Evolutionary conservation across 371 early-diverging fungal genomes (phyloP).

Genomic region (Circinella minor): DNA sequence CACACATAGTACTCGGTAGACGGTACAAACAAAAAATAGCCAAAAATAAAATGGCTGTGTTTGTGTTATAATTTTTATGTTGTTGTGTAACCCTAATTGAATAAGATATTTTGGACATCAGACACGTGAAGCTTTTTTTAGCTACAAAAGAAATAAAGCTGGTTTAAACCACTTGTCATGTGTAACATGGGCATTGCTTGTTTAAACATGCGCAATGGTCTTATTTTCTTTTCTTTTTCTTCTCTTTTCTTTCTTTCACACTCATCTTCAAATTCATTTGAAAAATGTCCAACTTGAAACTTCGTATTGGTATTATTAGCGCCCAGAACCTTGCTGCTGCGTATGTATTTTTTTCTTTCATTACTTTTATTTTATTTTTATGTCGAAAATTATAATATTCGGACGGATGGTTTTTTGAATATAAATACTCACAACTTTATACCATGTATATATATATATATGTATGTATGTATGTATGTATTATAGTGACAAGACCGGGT

Average conservation of each 20-base stretch:
- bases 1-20: neutral
- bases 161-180: neutral
- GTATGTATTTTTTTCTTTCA: slow-evolving; percentile 21
- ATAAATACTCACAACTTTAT: neutral
- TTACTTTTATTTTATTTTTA: neutral
- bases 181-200: slow-evolving; percentile 8
- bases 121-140: slow-evolving; percentile 9
- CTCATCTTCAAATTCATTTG: slow-evolving; percentile 5
- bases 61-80: slow-evolving; percentile 4
- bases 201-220: neutral
- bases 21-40: neutral
- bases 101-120: neutral
- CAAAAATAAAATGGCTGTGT: slow-evolving; percentile 13
- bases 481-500: slow-evolving; percentile 60
- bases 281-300: slow-evolving; percentile 30
- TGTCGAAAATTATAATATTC: neutral
- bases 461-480: no score
- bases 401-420: no score
- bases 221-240: slow-evolving; percentile 5
- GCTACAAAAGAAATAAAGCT: neutral
- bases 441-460: neutral
- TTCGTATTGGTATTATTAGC: slow-evolving; percentile 34
- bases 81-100: slow-evolving; percentile 6
- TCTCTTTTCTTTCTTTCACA: slow-evolving; percentile 10
- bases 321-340: slow-evolving; percentile 38